Percentiles rank a stretch among this genome's conserved stretches.
phyloP scores from a whole-genome alignment of 306 rosid genomes.

The Prunus fruticosa region DNA sequence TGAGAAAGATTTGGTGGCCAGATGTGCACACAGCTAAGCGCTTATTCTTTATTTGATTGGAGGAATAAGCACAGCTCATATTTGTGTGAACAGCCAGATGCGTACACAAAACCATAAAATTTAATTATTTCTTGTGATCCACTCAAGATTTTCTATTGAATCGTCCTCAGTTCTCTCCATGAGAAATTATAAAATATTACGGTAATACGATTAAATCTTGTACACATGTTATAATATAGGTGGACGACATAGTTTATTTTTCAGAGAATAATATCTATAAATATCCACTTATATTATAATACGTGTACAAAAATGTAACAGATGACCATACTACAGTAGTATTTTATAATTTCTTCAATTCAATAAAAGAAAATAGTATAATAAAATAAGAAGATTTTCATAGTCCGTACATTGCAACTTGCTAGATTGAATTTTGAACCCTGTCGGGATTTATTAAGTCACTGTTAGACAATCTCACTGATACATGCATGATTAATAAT shows the following conservation, averaged over 20 bases:
- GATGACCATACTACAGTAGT: accelerated
- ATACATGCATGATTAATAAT: neutral
- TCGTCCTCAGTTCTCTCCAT: no score
- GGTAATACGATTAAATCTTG: accelerated
- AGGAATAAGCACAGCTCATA: neutral
- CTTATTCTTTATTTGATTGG: neutral
- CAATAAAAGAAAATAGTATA: no score
- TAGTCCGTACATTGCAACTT: neutral
- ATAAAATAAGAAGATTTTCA: neutral
- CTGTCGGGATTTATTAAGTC: neutral
- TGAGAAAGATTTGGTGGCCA: neutral
- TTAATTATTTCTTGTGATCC: no score
- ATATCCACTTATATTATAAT: no score
- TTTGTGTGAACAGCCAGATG: neutral
- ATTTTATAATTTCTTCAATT: accelerated
- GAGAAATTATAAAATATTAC: no score
- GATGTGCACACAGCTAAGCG: neutral
- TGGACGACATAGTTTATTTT: no score
- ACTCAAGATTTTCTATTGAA: no score
- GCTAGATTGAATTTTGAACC: neutral
- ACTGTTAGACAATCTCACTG: neutral
- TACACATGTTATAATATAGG: no score
- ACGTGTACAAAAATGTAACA: no score
- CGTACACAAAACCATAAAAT: neutral
- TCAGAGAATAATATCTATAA: no score